A percentile compares a stretch with the other conserved stretches of the same genome.
These are phyloP conservation scores for Haematococcus lacustris DNA, from an alignment of 139 green algal species.

Conservation along the genomic window DNA sequence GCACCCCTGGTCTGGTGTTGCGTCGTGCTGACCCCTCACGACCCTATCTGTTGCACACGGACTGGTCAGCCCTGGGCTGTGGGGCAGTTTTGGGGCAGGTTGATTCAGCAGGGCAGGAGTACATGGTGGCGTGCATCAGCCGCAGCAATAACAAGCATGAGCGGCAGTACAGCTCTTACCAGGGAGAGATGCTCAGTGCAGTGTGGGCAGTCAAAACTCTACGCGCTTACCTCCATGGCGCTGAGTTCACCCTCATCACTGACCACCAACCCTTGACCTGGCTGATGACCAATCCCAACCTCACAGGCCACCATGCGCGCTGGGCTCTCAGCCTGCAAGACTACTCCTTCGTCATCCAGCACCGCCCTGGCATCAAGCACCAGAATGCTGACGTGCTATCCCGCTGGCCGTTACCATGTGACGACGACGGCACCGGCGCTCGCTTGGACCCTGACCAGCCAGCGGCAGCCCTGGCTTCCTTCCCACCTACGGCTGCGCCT, in stretches of 20 bases:
- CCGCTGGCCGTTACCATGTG: neutral
- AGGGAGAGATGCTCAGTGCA: conserved; percentile 37
- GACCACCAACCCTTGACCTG: conserved; percentile 26
- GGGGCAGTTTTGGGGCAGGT: conserved; percentile 32
- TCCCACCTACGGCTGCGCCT: too few species aligned
- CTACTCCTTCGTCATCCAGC: conserved; percentile 7
- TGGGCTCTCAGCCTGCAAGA: conserved; percentile 22
- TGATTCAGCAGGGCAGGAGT: conserved; percentile 15
- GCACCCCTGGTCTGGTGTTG: too few species aligned
- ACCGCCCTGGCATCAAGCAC: conserved; percentile 10
- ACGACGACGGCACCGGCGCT: neutral
- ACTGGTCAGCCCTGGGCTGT: conserved; percentile 5
- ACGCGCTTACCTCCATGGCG: too few species aligned
- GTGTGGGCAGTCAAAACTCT: too few species aligned
- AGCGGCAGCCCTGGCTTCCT: too few species aligned
- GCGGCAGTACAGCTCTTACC: conserved; percentile 3
- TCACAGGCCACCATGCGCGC: conserved; percentile 18
- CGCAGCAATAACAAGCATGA: conserved; percentile 22
- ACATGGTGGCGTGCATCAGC: conserved; percentile 24
- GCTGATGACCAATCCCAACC: conserved; percentile 13
- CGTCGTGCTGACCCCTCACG: too few species aligned
- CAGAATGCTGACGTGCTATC: conserved; percentile 21
- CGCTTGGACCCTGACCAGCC: conserved; percentile 9
- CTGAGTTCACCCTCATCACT: conserved; percentile 20
- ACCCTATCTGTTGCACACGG: conserved; percentile 13